These are phyloP conservation scores for Gastrodia elata DNA, from an alignment of 106 monocot species.

Conservation along the genomic window DNA sequence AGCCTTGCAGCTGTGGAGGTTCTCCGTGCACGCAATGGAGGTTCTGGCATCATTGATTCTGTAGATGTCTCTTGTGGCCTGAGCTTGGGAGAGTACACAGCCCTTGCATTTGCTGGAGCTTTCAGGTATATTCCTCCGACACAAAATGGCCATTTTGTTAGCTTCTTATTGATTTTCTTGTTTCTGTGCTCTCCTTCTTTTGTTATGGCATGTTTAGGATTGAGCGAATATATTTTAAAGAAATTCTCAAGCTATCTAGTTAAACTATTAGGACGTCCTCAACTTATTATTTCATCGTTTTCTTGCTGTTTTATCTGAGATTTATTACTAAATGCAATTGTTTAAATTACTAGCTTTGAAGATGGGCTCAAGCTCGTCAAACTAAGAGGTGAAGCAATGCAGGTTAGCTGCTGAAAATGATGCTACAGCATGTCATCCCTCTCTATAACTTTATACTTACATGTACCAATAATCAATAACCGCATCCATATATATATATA, in stretches of 20 bases:
- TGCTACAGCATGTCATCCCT: background rate
- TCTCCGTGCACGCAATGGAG: conserved; percentile 67
- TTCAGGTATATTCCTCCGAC: conserved; percentile 56
- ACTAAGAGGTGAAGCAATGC: conserved; percentile 98
- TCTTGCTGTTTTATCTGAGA: background rate
- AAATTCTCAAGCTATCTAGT: background rate
- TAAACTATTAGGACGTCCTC: background rate
- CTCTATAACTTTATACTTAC: too few species aligned
- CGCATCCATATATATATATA: background rate
- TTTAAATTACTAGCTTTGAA: conserved; percentile 61
- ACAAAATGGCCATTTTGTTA: background rate
- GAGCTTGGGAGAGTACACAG: conserved; percentile 95
- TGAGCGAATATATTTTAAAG: background rate
- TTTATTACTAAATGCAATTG: background rate
- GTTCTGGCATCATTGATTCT: conserved; percentile 76
- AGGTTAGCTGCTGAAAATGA: conserved; percentile 36
- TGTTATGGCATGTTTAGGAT: background rate
- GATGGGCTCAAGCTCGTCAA: conserved; percentile 99
- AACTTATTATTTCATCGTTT: background rate
- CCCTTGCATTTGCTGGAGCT: conserved; percentile 93
- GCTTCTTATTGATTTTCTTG: background rate
- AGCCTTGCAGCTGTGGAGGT: conserved; percentile 93
- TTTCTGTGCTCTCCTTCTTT: background rate
- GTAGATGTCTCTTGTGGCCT: conserved; percentile 95
- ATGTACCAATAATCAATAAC: too few species aligned